Evolutionary conservation across 345 rosid species (phyloP), one percentile per base, ranked within the genome.

Genomic region (Populus davidiana): DNA sequence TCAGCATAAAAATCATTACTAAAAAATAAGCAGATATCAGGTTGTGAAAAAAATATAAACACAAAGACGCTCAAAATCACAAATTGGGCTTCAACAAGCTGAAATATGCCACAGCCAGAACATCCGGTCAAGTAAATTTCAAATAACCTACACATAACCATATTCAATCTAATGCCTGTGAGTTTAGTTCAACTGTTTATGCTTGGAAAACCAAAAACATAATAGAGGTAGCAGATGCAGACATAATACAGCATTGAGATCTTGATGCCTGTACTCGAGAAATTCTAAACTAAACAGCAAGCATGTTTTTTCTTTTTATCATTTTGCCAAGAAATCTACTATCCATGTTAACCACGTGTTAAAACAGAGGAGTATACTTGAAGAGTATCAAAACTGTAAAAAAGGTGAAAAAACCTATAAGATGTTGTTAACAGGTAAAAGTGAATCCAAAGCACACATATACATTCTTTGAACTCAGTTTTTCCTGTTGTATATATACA

Each of bases 61-160:
- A 47, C 27, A 62, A 1, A 44, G 23, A 49, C 49, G 33, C 41
- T 31, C 5, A 52, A 25, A 67, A 67, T 52, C 38, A 56, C 61
- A 78, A 8, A 65, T 65, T 6, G 52, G 16, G 64, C 52, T 35
- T 65, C 23, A 71, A 71, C 23, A 63, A n/a, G 76, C n/a, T 41
- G 1, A 64, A 70, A 75, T 21, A 21, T 43, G 20, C 29, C 29
- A 11, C 12, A 39, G 27, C 56, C n/a, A 11, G 59, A 20, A 18
- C 12, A 41, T 18, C 39, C 2, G 8, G 38, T 35, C 41, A 31
- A 27, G 64, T 6, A 75, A 67, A 39, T 11, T 66, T 52, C 72
- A 36, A 68, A 54, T 36, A 5, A 33, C 33, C 70, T 39, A 18
- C 17, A 27, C 29, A 38, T 62, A n/a, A 62, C 3, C 47, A 66